Conservation (phyloP, 768 basidiomycete species). For the Phaeotremella fagi region DNA sequence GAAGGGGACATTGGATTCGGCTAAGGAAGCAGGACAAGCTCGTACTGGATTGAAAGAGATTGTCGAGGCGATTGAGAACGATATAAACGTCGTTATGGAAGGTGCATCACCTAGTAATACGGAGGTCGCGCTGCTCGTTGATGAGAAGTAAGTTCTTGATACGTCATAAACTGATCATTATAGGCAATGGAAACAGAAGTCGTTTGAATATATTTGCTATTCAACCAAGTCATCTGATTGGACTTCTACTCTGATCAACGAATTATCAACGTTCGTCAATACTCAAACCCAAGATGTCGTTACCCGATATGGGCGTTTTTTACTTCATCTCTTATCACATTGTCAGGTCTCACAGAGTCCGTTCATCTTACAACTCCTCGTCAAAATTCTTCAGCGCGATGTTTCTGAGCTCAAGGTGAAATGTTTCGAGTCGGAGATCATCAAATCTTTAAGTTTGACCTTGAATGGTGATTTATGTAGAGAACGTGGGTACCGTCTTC, state of each 20-base stretch:
- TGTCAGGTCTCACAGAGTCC: constrained; percentile 1
- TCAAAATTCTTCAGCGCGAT: background rate
- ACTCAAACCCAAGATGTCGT: background rate
- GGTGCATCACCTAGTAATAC: background rate
- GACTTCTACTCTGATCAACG: background rate
- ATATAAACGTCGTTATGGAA: constrained; percentile 8
- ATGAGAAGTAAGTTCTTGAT: constrained; percentile 1
- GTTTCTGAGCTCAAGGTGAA: background rate
- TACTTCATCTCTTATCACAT: constrained; percentile 3
- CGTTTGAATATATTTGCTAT: constrained; percentile 12
- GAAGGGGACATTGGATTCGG: constrained; percentile 14
- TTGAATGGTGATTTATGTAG: background rate
- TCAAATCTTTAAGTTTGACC: constrained; percentile 9
- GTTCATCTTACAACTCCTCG: too few relatives aligned
- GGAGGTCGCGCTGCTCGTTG: background rate
- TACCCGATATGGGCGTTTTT: constrained; percentile 2
- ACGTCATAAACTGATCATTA: background rate
- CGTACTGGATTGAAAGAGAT: constrained; percentile 20
- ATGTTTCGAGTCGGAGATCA: constrained; percentile 3
- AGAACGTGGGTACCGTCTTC: background rate
- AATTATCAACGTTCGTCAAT: constrained; percentile 1
- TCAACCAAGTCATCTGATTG: background rate
- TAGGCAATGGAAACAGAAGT: constrained; percentile 5
- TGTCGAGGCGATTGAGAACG: constrained; percentile 18
- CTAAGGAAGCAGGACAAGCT: constrained; percentile 28